Evolutionary conservation across 2,329 filamentous ascomycete genomes (phyloP).

Genomic region (Hymenoscyphus albidus): DNA sequence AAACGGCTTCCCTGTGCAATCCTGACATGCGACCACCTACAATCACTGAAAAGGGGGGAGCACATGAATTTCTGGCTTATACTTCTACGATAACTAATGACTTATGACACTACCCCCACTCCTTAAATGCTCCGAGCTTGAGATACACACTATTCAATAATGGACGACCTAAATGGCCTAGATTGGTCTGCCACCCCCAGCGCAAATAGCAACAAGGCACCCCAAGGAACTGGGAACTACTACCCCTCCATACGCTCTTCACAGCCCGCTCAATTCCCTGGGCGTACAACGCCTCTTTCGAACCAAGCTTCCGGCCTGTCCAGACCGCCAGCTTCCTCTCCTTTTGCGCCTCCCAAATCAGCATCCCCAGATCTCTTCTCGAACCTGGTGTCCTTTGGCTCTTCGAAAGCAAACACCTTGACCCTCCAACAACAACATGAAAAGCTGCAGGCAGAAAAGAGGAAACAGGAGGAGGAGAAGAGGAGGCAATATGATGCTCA

Average conservation of each 20-base stretch:
- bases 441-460: constrained; percentile 60
- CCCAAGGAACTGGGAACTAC: constrained; percentile 41
- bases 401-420: constrained; percentile 61
- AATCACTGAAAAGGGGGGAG: not conserved
- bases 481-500: constrained; percentile 68
- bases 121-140: constrained; percentile 16
- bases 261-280: constrained; percentile 45
- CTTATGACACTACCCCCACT: constrained; percentile 13
- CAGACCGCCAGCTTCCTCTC: constrained; percentile 26
- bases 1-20: constrained; percentile 1
- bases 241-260: constrained; percentile 53
- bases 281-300: constrained; percentile 51
- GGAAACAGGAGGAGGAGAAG: constrained; percentile 70
- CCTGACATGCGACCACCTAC: constrained; percentile 4
- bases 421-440: constrained; percentile 75
- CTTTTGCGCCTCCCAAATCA: constrained; percentile 42
- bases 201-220: constrained; percentile 40
- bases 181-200: constrained; percentile 49
- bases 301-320: constrained; percentile 39
- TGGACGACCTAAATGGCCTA: constrained; percentile 61
- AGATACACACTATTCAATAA: constrained; percentile 33
- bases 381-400: constrained; percentile 63
- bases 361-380: constrained; percentile 68
- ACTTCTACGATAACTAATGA: constrained; percentile 16
- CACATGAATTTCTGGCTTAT: not conserved